Evolutionary conservation across 2,329 filamentous ascomycete species (phyloP).

Genomic region (Hypocrella siamensis): DNA sequence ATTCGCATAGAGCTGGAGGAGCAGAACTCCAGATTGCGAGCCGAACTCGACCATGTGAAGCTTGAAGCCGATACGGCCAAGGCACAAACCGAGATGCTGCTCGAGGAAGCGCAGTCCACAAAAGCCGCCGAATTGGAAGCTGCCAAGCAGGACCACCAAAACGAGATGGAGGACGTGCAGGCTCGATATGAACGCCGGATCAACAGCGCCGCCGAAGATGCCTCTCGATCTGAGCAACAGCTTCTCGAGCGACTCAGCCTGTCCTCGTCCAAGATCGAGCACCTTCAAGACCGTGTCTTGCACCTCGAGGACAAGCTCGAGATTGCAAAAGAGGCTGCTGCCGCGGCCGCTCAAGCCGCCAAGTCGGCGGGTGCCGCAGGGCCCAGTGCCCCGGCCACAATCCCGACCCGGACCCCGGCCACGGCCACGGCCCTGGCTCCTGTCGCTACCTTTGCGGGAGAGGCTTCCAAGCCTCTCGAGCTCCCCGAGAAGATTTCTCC

Average conservation of each 20-base stretch:
- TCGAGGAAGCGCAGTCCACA: slow-evolving; percentile 63
- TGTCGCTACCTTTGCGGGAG: slow-evolving; percentile 8
- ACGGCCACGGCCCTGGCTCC: neutral
- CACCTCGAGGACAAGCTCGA: slow-evolving; percentile 85
- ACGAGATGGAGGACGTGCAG: slow-evolving; percentile 58
- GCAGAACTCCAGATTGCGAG: slow-evolving; percentile 55
- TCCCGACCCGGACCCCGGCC: too few species aligned
- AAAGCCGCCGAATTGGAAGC: slow-evolving; percentile 41
- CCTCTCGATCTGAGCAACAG: slow-evolving; percentile 62
- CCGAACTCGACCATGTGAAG: slow-evolving; percentile 61
- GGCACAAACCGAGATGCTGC: slow-evolving; percentile 66
- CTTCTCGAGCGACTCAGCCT: slow-evolving; percentile 68
- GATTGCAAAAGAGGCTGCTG: slow-evolving; percentile 74
- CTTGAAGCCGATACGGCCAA: slow-evolving; percentile 70
- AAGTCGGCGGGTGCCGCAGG: slow-evolving; percentile 29
- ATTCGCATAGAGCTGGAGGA: slow-evolving; percentile 70
- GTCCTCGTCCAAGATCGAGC: slow-evolving; percentile 69
- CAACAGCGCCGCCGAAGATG: slow-evolving; percentile 63
- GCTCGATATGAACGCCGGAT: slow-evolving; percentile 61
- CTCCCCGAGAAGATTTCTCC: slow-evolving; percentile 79
- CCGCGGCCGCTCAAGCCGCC: slow-evolving; percentile 65
- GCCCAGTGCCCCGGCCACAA: slow-evolving; percentile 2
- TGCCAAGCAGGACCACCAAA: slow-evolving; percentile 42
- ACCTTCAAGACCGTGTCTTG: slow-evolving; percentile 69
- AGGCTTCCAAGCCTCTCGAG: slow-evolving; percentile 23